Evolutionary conservation across 2,329 filamentous ascomycete genomes (phyloP).

Genomic region (Colletotrichum neosansevieriae): DNA sequence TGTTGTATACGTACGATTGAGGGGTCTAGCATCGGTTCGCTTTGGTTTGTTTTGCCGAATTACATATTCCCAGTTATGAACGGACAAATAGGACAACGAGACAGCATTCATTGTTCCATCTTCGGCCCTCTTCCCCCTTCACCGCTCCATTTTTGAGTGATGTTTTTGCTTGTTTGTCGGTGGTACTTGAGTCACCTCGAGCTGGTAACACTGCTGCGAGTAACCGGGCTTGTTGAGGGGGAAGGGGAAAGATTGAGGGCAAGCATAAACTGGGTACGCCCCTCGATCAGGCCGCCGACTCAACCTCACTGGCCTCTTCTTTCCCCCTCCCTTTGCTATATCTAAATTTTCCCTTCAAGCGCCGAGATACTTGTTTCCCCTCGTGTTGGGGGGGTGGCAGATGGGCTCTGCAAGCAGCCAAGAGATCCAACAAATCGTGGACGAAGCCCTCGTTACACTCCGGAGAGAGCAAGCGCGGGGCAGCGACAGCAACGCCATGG

Average conservation of each 20-base stretch:
- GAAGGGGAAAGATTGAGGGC: not conserved
- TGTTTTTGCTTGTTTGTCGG: not conserved
- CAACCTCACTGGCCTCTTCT: too few relatives aligned
- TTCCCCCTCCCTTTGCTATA: not conserved
- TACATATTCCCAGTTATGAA: conserved; percentile 24
- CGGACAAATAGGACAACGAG: conserved; percentile 15
- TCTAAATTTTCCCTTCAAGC: too few relatives aligned
- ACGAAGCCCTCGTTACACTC: conserved; percentile 17
- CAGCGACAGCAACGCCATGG: not conserved
- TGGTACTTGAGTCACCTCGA: conserved; percentile 16
- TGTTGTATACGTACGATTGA: conserved; percentile 24
- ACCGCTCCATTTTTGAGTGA: not conserved
- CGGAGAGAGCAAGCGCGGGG: not conserved
- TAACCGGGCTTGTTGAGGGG: conserved; percentile 6
- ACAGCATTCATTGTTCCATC: not conserved
- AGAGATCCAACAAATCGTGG: conserved; percentile 24
- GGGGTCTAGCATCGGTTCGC: conserved; percentile 24
- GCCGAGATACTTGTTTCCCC: too few relatives aligned
- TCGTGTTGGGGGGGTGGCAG: too few relatives aligned
- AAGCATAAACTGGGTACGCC: not conserved
- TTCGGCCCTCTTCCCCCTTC: not conserved
- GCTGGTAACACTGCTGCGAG: conserved; percentile 5
- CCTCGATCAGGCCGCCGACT: too few relatives aligned
- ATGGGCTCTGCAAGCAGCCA: conserved; percentile 29
- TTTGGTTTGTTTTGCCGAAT: conserved; percentile 15